Evolutionary conservation across 164 flowering plant genomes (phyloP).

Genomic region (Chloranthus sessilifolius): DNA sequence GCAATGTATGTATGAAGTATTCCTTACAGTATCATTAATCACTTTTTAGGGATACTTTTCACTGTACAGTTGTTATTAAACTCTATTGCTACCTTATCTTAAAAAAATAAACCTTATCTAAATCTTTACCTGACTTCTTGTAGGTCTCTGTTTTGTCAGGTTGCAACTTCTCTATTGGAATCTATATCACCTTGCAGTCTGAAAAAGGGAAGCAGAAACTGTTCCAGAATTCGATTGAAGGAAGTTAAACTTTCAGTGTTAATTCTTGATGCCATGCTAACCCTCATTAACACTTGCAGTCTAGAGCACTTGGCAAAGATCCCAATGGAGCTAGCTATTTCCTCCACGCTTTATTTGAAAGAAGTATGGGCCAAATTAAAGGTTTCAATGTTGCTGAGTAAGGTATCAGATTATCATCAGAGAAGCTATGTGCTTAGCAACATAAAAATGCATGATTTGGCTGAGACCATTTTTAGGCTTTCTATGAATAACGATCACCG

Average conservation of each 20-base stretch:
- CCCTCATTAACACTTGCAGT: conserved; percentile 46
- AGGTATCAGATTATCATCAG: conserved; percentile 4
- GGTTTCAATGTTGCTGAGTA: conserved; percentile 18
- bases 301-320: conserved; percentile 36
- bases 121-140: conserved; percentile 28
- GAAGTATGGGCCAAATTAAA: conserved; percentile 35
- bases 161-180: conserved; percentile 12
- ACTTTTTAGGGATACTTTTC: conserved; percentile 1
- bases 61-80: too few species aligned
- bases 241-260: conserved; percentile 30
- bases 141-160: conserved; percentile 52
- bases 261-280: conserved; percentile 31
- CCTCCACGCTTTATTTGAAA: conserved; percentile 29
- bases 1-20: too few species aligned
- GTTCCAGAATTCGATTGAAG: conserved; percentile 12
- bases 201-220: conserved; percentile 8
- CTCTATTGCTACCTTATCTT: too few species aligned
- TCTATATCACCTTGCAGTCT: conserved; percentile 9
- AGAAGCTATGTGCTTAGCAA: conserved; percentile 14
- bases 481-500: conserved; percentile 23
- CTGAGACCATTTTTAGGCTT: conserved; percentile 71
- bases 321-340: conserved; percentile 27
- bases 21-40: too few species aligned
- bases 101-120: too few species aligned
- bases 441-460: conserved; percentile 29